Conservation (phyloP, 2,329 filamentous ascomycete species). For the Trichoderma asperellum region DNA sequence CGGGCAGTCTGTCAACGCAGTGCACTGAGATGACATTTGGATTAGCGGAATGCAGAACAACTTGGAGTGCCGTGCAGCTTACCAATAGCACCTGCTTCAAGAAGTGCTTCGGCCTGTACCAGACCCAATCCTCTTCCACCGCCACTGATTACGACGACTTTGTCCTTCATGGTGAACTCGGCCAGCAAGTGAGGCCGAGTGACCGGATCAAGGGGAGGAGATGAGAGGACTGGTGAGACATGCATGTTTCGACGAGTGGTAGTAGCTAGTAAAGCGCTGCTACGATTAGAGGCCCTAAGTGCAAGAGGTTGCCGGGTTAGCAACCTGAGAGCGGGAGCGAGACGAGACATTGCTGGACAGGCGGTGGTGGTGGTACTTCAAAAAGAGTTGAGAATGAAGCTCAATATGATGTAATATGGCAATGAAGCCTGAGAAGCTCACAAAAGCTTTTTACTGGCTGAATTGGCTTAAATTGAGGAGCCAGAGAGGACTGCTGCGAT, state of each 20-base stretch:
- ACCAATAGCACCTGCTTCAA: slow-evolving; percentile 77
- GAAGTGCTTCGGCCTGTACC: slow-evolving; percentile 75
- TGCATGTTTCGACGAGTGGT: slow-evolving; percentile 34
- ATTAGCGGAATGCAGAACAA: slow-evolving; percentile 9
- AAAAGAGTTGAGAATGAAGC: not conserved
- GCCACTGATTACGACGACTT: slow-evolving; percentile 76
- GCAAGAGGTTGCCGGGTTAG: slow-evolving; percentile 32
- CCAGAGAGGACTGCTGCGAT: not conserved
- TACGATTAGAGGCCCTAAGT: slow-evolving; percentile 9
- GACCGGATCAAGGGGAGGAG: slow-evolving; percentile 31
- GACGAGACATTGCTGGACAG: slow-evolving; percentile 36
- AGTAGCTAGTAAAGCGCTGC: slow-evolving; percentile 24
- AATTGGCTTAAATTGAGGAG: not conserved
- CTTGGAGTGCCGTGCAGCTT: slow-evolving; percentile 19
- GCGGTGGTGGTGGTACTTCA: not conserved
- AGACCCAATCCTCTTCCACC: slow-evolving; percentile 77
- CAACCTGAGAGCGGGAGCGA: slow-evolving; percentile 33
- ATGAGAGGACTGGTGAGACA: slow-evolving; percentile 31
- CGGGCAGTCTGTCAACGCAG: slow-evolving; percentile 64
- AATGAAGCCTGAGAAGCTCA: slow-evolving; percentile 7
- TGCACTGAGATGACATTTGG: slow-evolving; percentile 54
- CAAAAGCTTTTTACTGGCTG: slow-evolving; percentile 2
- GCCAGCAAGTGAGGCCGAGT: slow-evolving; percentile 52
- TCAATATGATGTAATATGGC: slow-evolving; percentile 7
- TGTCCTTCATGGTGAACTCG: slow-evolving; percentile 76